Conservation (phyloP, 2,329 filamentous ascomycete genomes). For the Neonectria ditissima region DNA sequence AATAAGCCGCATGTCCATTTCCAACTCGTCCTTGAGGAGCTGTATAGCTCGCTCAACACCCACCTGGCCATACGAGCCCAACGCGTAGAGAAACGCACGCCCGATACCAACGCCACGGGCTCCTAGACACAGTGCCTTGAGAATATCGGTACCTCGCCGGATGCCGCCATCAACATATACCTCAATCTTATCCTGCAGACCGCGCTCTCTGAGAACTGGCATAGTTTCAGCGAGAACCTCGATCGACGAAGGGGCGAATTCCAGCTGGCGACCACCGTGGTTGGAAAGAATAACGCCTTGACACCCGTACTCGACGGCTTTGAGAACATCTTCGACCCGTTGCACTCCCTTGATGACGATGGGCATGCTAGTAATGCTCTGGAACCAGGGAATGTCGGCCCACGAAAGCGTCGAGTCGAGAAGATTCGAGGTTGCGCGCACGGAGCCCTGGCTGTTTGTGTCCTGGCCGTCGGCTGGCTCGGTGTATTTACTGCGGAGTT, state of each 20-base stretch:
- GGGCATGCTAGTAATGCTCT: conserved; percentile 90
- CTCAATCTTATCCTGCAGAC: conserved; percentile 82
- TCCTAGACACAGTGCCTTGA: conserved; percentile 94
- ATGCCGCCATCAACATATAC: conserved; percentile 93
- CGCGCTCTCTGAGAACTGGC: conserved; percentile 81
- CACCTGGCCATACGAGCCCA: conserved; percentile 88
- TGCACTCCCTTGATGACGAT: conserved; percentile 98
- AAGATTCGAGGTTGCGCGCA: conserved; percentile 93
- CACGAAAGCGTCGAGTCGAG: conserved; percentile 93
- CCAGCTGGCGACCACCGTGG: conserved; percentile 93
- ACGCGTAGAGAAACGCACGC: conserved; percentile 93
- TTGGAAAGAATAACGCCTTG: conserved; percentile 95
- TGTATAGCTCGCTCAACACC: conserved; percentile 95
- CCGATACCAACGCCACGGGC: conserved; percentile 95
- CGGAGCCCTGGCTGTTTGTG: conserved; percentile 93
- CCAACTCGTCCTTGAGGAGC: conserved; percentile 93
- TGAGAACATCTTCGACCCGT: conserved; percentile 92
- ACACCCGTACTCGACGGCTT: conserved; percentile 82
- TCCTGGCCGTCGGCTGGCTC: conserved; percentile 81
- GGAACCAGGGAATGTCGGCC: conserved; percentile 96
- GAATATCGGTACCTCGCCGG: conserved; percentile 89
- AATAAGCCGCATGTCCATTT: conserved; percentile 98
- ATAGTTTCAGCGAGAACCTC: conserved; percentile 95
- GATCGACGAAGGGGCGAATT: conserved; percentile 88
- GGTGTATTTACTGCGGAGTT: conserved; percentile 93